Conservation (phyloP, 371 early-diverging fungal genomes). For the Paraphysoderma sedebokerense region DNA sequence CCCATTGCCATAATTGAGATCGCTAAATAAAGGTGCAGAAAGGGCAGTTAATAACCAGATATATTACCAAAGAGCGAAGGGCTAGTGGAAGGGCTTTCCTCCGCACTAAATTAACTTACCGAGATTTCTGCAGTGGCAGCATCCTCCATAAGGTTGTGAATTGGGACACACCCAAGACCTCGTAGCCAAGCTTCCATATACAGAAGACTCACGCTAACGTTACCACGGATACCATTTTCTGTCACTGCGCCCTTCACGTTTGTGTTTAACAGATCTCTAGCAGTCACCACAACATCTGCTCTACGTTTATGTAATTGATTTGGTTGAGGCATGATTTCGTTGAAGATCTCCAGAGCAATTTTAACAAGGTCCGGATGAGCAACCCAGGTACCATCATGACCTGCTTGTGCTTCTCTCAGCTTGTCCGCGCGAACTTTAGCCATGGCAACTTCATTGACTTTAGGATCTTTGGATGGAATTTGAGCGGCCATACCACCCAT, state of each 20-base stretch:
- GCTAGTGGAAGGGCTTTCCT: background rate
- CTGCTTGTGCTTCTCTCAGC: constrained; percentile 79
- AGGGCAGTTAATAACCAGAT: too few relatives aligned
- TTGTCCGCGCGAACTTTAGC: constrained; percentile 85
- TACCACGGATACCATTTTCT: constrained; percentile 73
- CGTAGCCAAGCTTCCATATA: constrained; percentile 95
- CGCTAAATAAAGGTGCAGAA: too few relatives aligned
- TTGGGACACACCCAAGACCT: constrained; percentile 89
- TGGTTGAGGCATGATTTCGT: constrained; percentile 86
- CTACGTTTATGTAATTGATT: constrained; percentile 84
- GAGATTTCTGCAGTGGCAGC: constrained; percentile 96
- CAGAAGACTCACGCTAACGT: constrained; percentile 73
- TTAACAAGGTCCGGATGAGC: constrained; percentile 90
- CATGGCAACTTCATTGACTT: constrained; percentile 78
- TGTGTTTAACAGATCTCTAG: constrained; percentile 66
- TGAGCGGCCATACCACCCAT: constrained; percentile 98
- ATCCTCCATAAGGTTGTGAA: constrained; percentile 92
- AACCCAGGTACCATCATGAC: constrained; percentile 95
- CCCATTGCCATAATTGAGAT: constrained; percentile 94
- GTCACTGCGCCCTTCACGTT: constrained; percentile 64
- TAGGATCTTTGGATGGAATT: constrained; percentile 81
- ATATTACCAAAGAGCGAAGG: background rate
- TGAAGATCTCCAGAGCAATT: constrained; percentile 70
- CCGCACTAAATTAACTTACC: background rate
- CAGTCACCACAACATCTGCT: constrained; percentile 71